These are phyloP conservation scores for Blastobotrys aristatus DNA, from an alignment of 1,139 yeast genomes.

Conservation along the genomic window DNA sequence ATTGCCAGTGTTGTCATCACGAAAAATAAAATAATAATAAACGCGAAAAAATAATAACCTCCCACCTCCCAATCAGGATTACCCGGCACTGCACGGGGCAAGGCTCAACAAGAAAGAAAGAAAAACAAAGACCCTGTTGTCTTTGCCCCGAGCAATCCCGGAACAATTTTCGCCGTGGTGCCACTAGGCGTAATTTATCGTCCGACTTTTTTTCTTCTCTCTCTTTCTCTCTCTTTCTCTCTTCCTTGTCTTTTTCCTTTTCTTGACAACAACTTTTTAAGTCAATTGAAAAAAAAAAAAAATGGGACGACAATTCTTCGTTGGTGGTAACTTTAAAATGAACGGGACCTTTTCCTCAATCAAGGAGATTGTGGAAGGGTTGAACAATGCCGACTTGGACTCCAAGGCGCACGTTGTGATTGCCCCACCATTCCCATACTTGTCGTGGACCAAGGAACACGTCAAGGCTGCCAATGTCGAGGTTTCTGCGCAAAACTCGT, in stretches of 20 bases:
- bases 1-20: neutral
- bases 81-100: neutral
- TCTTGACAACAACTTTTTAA: neutral
- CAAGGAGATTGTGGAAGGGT: conserved; percentile 72
- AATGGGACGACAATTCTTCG: conserved; percentile 79
- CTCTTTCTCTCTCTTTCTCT: neutral
- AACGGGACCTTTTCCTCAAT: conserved; percentile 91
- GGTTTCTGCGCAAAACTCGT: conserved; percentile 89
- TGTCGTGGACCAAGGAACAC: conserved; percentile 69
- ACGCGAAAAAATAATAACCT: neutral
- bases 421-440: conserved; percentile 94
- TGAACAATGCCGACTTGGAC: conserved; percentile 75
- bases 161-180: neutral
- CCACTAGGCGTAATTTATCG: conserved; percentile 5
- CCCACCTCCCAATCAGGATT: neutral
- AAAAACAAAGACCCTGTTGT: neutral
- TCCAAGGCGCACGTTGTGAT: conserved; percentile 81
- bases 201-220: conserved; percentile 6
- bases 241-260: neutral
- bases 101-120: neutral
- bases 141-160: neutral
- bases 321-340: conserved; percentile 98
- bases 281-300: conserved; percentile 2
- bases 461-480: conserved; percentile 63
- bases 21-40: neutral